Evolutionary conservation across 2,329 filamentous ascomycete species (phyloP).

Genomic region (Teratosphaeria destructans): DNA sequence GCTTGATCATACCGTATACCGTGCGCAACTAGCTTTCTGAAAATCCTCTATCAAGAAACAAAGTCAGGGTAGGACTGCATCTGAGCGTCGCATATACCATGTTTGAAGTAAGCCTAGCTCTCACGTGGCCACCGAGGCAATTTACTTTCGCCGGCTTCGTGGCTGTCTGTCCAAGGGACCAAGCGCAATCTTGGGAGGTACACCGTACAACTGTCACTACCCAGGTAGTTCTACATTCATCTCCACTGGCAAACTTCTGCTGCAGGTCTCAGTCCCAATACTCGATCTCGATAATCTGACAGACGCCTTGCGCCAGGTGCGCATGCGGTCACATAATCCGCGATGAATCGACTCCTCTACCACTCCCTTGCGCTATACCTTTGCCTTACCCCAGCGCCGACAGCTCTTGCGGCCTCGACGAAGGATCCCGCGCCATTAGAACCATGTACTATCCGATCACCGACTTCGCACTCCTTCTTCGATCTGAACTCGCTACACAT

Average conservation of each 20-base stretch:
- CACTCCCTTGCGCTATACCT: conserved; percentile 25
- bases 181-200: not conserved
- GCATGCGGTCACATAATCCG: not conserved
- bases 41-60: not conserved
- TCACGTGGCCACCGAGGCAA: not conserved
- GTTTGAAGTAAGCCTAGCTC: not conserved
- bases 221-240: not conserved
- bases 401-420: conserved; percentile 23
- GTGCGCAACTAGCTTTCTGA: not conserved
- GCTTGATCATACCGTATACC: not conserved
- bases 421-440: conserved; percentile 32
- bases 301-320: not conserved
- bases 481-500: conserved; percentile 50
- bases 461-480: conserved; percentile 52
- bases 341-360: conserved; percentile 24
- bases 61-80: not conserved
- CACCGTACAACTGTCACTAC: not conserved
- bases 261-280: not conserved
- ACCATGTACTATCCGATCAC: conserved; percentile 53
- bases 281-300: not conserved
- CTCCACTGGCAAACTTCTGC: not conserved
- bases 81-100: not conserved
- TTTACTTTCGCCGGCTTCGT: not conserved
- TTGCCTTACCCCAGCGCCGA: conserved; percentile 14
- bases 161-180: not conserved